These are phyloP conservation scores for Suillus fuscotomentosus DNA, from an alignment of 768 basidiomycete species.

Conservation along the genomic window DNA sequence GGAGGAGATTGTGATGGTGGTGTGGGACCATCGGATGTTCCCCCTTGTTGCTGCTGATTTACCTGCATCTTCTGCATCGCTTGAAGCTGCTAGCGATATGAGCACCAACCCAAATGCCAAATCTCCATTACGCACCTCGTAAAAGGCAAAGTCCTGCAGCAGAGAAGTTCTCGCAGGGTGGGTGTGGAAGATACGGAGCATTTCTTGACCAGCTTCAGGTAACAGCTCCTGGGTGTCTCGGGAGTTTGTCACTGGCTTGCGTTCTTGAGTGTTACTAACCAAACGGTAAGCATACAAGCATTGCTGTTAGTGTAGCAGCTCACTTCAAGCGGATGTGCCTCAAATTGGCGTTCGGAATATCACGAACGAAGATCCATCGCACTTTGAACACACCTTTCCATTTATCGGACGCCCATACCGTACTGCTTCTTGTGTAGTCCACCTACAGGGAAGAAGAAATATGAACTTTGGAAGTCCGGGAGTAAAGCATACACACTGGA, in stretches of 20 bases:
- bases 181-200: constrained; percentile 92
- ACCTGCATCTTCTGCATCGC: constrained; percentile 70
- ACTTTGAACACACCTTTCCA: constrained; percentile 99
- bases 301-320: background rate
- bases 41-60: constrained; percentile 18
- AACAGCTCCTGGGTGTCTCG: constrained; percentile 97
- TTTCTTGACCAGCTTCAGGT: constrained; percentile 94
- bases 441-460: constrained; percentile 43
- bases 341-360: constrained; percentile 87
- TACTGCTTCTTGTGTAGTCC: constrained; percentile 91
- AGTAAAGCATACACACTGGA: constrained; percentile 50
- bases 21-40: constrained; percentile 25
- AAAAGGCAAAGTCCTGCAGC: constrained; percentile 90
- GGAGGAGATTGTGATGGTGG: constrained; percentile 40
- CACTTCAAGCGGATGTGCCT: constrained; percentile 89
- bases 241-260: constrained; percentile 97
- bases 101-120: background rate
- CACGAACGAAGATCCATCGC: constrained; percentile 95
- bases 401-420: constrained; percentile 99
- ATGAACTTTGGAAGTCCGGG: background rate
- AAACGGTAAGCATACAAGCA: constrained; percentile 11
- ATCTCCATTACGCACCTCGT: constrained; percentile 57
- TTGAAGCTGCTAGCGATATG: constrained; percentile 55
- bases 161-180: constrained; percentile 93
- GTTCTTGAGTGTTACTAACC: constrained; percentile 90